Percentiles rank a stretch among this genome's conserved stretches.
These are phyloP conservation scores for Trichomonas tenax DNA, from an alignment of 208 protist genomes.

Conservation along the genomic window DNA sequence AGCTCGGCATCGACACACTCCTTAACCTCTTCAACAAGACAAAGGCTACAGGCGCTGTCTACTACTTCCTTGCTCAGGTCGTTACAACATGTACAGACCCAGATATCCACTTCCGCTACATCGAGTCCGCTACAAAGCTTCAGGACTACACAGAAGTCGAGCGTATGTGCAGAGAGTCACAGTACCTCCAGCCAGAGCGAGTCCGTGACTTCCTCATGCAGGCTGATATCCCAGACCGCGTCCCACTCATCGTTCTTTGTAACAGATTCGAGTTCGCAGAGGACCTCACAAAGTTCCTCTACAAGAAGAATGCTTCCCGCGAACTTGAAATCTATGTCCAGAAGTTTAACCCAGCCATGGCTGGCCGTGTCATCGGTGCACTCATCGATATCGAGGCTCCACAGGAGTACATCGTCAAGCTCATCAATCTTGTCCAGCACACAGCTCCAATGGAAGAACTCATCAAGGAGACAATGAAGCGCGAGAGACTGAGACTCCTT, in stretches of 20 bases:
- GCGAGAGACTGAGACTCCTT: slow-evolving; percentile 83
- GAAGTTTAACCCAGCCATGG: slow-evolving; percentile 30
- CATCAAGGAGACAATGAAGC: slow-evolving; percentile 58
- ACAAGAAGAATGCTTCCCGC: slow-evolving; percentile 57
- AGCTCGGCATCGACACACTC: slow-evolving; percentile 69
- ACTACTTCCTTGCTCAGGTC: slow-evolving; percentile 86
- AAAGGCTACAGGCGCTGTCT: slow-evolving; percentile 77
- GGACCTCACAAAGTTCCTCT: slow-evolving; percentile 83
- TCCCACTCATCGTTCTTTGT: slow-evolving; percentile 99
- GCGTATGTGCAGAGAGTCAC: slow-evolving; percentile 87
- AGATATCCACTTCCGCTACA: slow-evolving; percentile 98
- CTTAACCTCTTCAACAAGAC: slow-evolving; percentile 63
- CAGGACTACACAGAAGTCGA: slow-evolving; percentile 92
- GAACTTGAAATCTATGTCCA: slow-evolving; percentile 35
- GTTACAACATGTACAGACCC: slow-evolving; percentile 80
- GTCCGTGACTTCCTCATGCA: slow-evolving; percentile 97
- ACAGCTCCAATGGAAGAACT: slow-evolving; percentile 55
- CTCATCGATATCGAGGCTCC: slow-evolving; percentile 87
- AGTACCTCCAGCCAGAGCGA: slow-evolving; percentile 81
- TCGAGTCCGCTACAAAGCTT: slow-evolving; percentile 86
- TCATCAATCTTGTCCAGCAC: slow-evolving; percentile 76
- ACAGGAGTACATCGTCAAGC: slow-evolving; percentile 82
- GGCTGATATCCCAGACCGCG: slow-evolving; percentile 83
- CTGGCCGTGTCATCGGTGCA: slow-evolving; percentile 71
- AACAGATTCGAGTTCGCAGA: slow-evolving; percentile 91